Evolutionary conservation across 352 stramenopile species (phyloP).

Genomic region (Phytophthora tubulina): DNA sequence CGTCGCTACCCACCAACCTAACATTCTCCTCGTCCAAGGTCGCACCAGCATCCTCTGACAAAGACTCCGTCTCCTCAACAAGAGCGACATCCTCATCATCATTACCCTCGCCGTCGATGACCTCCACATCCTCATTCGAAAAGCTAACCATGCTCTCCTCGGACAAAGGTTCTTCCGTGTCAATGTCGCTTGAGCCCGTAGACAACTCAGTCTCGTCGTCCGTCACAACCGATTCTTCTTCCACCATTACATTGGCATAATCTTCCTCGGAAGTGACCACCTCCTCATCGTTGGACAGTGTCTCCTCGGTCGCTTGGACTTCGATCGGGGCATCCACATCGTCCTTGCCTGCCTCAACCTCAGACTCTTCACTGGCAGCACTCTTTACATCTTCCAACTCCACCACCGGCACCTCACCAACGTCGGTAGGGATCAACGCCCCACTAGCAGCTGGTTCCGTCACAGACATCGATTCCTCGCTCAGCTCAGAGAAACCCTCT

Average conservation of each 20-base stretch:
- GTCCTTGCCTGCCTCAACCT: neutral
- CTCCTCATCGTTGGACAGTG: conserved; percentile 7
- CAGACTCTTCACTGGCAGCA: conserved; percentile 11
- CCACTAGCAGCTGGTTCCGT: conserved; percentile 3
- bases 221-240: neutral
- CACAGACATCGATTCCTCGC: conserved; percentile 1
- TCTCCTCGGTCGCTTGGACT: conserved; percentile 3
- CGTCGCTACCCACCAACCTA: neutral
- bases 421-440: neutral
- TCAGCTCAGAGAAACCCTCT: conserved; percentile 18
- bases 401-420: conserved; percentile 1
- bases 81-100: neutral
- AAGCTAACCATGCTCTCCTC: neutral
- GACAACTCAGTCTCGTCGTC: conserved; percentile 5
- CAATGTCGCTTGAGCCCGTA: conserved; percentile 5
- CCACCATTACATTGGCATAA: neutral
- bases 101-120: neutral
- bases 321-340: neutral
- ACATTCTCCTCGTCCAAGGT: conserved; percentile 13
- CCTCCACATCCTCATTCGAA: neutral
- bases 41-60: conserved; percentile 5
- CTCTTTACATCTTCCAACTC: neutral
- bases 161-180: neutral
- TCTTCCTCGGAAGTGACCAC: conserved; percentile 4
- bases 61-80: neutral